Conservation (phyloP, 2,329 filamentous ascomycete species). For the Alternaria dauci region DNA sequence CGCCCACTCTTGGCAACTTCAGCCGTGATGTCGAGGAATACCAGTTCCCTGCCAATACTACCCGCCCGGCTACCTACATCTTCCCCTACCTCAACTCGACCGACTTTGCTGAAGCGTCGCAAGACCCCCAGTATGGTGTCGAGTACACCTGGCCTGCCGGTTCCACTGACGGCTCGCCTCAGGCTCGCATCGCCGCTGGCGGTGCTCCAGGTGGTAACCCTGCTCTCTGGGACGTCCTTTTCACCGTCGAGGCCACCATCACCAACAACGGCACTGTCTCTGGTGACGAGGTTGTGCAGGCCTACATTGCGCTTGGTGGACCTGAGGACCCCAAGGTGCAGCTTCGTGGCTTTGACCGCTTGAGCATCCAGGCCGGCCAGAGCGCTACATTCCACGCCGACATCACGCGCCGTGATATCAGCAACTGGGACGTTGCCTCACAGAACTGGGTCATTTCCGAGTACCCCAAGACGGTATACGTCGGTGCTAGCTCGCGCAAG, state of each 20-base stretch:
- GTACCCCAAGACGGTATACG: constrained; percentile 67
- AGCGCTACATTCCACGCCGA: constrained; percentile 71
- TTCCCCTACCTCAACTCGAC: constrained; percentile 77
- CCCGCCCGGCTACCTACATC: constrained; percentile 65
- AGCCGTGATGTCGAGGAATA: constrained; percentile 72
- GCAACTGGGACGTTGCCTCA: constrained; percentile 80
- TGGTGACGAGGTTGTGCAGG: constrained; percentile 77
- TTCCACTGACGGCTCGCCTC: constrained; percentile 64
- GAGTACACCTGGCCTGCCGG: constrained; percentile 66
- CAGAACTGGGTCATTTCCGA: constrained; percentile 82
- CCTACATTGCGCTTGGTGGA: constrained; percentile 82
- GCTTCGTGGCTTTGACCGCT: constrained; percentile 82
- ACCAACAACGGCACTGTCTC: constrained; percentile 72
- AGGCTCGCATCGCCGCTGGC: constrained; percentile 69
- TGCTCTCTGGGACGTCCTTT: constrained; percentile 72
- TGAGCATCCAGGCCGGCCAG: constrained; percentile 75
- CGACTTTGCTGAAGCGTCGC: constrained; percentile 64
- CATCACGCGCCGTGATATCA: constrained; percentile 81
- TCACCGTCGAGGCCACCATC: constrained; percentile 71
- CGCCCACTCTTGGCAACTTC: constrained; percentile 70
- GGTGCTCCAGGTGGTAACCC: constrained; percentile 70
- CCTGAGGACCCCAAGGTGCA: constrained; percentile 71
- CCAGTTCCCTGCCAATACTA: constrained; percentile 69
- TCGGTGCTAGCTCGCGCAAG: constrained; percentile 67
- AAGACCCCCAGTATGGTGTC: constrained; percentile 68